Evolutionary conservation across 441 rosid species (phyloP), one percentile per base, ranked within the genome.

Genomic region (Dalechampia spathulata): DNA sequence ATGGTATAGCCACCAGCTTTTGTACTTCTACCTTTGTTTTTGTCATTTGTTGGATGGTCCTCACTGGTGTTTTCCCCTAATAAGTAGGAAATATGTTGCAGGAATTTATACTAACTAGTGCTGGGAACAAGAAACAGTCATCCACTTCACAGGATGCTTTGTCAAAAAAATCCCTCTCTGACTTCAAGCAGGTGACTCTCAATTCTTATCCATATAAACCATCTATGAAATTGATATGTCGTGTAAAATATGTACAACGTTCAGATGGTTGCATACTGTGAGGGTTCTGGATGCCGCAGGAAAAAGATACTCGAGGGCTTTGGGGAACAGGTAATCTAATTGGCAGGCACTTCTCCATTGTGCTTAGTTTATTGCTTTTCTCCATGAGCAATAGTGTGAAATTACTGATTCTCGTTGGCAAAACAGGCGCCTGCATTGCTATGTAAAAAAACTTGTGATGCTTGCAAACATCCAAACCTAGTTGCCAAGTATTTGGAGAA

Each of bases 201-300:
- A 62, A 52, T 14, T 58, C 56, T 67, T 60, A 43, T 52, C 41
- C 34, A 17, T 54, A 45, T 48, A 15, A 44, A 54, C 28, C 57
- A 27, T 39, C 50, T 48, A 10, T 49, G 62, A 30, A 34, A 28
- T 42, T 49, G 54, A 20, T 63, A 48, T 72, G 70, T 46, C 30
- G 52, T 55, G 28, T 46, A 63, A 39, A 53, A 39, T 15, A 3
- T 54, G 13, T 61, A 22, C 52, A 16, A 17, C 53, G 16, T 75
- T 47, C 80, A 89, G 99, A 83, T 93, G 80, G 76, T 89, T 68
- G 83, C 77, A 58, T 93, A 89, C 67, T 93, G 97, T 42, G 99
- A 86, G 75, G 74, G 80, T 74, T 72, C 93, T 65, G 95, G 96
- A 65, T 89, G 99, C 72, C 90, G 97, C 49, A 75, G 99, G 71